These are phyloP conservation scores for Colletotrichum echinochloae DNA, from an alignment of 2,329 filamentous ascomycete species.

Conservation along the genomic window DNA sequence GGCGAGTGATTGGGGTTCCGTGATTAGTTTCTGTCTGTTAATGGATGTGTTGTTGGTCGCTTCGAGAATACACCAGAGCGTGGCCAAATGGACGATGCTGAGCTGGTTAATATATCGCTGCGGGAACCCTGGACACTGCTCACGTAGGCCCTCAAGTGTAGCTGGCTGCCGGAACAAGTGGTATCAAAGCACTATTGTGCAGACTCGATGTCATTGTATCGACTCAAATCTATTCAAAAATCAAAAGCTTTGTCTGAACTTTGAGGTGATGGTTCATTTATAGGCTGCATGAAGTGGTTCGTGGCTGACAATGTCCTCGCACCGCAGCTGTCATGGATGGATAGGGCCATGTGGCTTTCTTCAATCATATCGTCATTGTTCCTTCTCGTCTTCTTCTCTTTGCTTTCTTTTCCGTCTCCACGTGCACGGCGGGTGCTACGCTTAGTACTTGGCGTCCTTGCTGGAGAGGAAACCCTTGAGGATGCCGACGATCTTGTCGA, in stretches of 20 bases:
- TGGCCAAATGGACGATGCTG: background rate
- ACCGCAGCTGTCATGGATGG: slow-evolving; percentile 29
- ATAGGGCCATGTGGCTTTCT: slow-evolving; percentile 24
- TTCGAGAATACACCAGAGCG: background rate
- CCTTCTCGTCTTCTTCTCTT: slow-evolving; percentile 7
- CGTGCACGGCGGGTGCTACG: background rate
- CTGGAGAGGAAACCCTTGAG: slow-evolving; percentile 70
- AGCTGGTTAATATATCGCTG: background rate
- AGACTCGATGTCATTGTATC: background rate
- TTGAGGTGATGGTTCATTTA: slow-evolving; percentile 37
- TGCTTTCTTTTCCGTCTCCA: slow-evolving; percentile 9
- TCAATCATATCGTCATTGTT: slow-evolving; percentile 31
- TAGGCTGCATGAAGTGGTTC: slow-evolving; percentile 38
- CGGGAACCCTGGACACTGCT: background rate
- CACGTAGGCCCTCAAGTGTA: background rate
- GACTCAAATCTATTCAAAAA: background rate
- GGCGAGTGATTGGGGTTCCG: background rate
- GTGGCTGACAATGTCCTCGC: slow-evolving; percentile 23
- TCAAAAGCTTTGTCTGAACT: slow-evolving; percentile 11
- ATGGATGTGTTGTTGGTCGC: background rate
- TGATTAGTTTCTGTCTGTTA: too few species aligned
- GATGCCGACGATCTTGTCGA: slow-evolving; percentile 84
- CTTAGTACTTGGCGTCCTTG: slow-evolving; percentile 70
- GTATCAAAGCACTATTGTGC: background rate
- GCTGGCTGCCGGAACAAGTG: background rate